phyloP scores from a whole-genome alignment of 2,329 filamentous ascomycete species.

The Scytalidium sp. region DNA sequence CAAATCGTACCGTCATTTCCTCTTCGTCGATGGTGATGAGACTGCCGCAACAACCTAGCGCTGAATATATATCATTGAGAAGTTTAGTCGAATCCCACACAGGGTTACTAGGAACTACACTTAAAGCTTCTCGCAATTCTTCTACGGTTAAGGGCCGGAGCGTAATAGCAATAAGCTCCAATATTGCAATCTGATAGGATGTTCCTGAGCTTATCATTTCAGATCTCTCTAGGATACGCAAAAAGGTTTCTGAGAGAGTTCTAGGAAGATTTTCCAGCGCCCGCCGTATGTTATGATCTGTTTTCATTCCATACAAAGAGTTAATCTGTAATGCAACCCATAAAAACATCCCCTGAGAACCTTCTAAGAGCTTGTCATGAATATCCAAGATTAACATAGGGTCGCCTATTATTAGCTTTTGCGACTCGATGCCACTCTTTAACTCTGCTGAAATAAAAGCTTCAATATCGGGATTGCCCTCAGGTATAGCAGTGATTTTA shows the following conservation, averaged over 20 bases:
- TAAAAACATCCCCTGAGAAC: conserved; percentile 36
- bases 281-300: conserved; percentile 33
- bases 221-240: conserved; percentile 26
- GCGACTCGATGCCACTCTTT: conserved; percentile 15
- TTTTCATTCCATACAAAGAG: conserved; percentile 30
- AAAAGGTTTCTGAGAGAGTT: conserved; percentile 28
- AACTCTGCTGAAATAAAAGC: conserved; percentile 26
- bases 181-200: conserved; percentile 22
- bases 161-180: conserved; percentile 31
- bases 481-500: conserved; percentile 16
- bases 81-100: conserved; percentile 20
- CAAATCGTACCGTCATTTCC: conserved; percentile 23
- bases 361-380: conserved; percentile 20
- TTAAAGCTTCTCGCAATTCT: conserved; percentile 37
- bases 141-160: conserved; percentile 26
- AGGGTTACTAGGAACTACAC: conserved; percentile 30
- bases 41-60: conserved; percentile 30
- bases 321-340: conserved; percentile 34
- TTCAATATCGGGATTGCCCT: conserved; percentile 22
- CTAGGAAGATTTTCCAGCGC: conserved; percentile 28
- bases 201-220: conserved; percentile 4
- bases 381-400: conserved; percentile 24
- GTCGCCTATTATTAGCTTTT: conserved; percentile 20
- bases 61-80: conserved; percentile 23
- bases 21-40: conserved; percentile 34